These are phyloP conservation scores for Cryptococcus jaspeensis DNA, from an alignment of 1,284 basidiomycete species.

Conservation along the genomic window DNA sequence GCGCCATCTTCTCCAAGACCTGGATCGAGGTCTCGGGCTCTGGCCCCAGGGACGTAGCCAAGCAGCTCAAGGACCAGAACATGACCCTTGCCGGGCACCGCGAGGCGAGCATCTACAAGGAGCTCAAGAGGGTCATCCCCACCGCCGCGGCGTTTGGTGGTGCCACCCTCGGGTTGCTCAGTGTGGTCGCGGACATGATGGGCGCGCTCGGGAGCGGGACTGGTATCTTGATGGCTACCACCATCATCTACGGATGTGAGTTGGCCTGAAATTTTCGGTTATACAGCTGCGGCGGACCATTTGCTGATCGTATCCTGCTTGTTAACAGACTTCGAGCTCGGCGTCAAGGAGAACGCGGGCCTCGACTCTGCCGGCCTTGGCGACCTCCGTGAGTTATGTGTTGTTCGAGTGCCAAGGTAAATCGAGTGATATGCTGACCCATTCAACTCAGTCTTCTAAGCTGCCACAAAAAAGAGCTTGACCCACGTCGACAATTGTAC, in stretches of 20 bases:
- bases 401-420: too few relatives aligned
- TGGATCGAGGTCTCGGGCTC: constrained; percentile 99
- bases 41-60: constrained; percentile 92
- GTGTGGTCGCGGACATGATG: constrained; percentile 93
- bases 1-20: constrained; percentile 97
- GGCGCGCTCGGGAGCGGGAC: constrained; percentile 96
- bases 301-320: not conserved
- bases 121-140: constrained; percentile 94
- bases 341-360: constrained; percentile 55
- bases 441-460: too few relatives aligned
- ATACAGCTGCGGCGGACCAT: too few relatives aligned
- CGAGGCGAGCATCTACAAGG: constrained; percentile 98
- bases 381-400: constrained; percentile 45
- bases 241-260: constrained; percentile 92
- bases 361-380: constrained; percentile 53
- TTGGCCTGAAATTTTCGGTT: constrained; percentile 1
- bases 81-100: constrained; percentile 99
- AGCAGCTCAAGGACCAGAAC: constrained; percentile 97
- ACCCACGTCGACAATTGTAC: too few relatives aligned
- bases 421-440: too few relatives aligned
- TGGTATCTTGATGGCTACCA: constrained; percentile 96
- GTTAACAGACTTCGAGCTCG: constrained; percentile 55
- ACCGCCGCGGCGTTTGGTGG: constrained; percentile 97
- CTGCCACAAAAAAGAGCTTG: too few relatives aligned
- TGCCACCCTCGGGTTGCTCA: constrained; percentile 87